phyloP scores from a whole-genome alignment of 2,329 filamentous ascomycete species.

The Aspergillus latus region DNA sequence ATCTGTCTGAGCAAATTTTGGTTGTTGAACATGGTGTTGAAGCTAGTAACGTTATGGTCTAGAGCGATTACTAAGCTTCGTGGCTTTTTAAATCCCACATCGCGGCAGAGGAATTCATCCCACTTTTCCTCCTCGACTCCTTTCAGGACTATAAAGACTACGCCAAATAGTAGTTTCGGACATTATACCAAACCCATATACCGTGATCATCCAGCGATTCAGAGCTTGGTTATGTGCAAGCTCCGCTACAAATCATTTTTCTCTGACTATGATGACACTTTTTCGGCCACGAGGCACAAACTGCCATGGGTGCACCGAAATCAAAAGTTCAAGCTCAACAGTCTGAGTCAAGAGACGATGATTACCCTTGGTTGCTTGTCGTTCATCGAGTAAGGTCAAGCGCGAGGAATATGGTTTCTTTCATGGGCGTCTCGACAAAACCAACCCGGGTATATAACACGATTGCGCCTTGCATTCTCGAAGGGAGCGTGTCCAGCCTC shows the following conservation, averaged over 20 bases:
- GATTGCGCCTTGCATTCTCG: conserved; percentile 51
- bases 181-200: background rate
- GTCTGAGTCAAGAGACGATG: conserved; percentile 28
- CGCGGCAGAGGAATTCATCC: background rate
- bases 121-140: background rate
- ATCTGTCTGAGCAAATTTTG: no score
- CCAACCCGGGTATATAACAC: conserved; percentile 52
- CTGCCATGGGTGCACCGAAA: conserved; percentile 25
- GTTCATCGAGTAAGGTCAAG: conserved; percentile 23
- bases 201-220: no score
- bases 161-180: background rate
- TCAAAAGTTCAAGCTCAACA: conserved; percentile 35
- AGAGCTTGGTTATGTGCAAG: conserved; percentile 10
- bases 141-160: background rate
- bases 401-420: conserved; percentile 55
- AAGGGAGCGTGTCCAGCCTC: conserved; percentile 56
- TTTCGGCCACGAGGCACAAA: conserved; percentile 26
- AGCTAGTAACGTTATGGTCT: background rate
- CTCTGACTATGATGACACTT: conserved; percentile 29
- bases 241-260: background rate
- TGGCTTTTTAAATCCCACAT: background rate
- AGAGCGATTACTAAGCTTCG: background rate
- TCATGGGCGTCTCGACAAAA: conserved; percentile 53
- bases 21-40: background rate
- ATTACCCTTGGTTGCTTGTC: background rate